Evolutionary conservation across 192 early-diverging fungal species (phyloP).

Genomic region (Entomortierella chlamydospora): DNA sequence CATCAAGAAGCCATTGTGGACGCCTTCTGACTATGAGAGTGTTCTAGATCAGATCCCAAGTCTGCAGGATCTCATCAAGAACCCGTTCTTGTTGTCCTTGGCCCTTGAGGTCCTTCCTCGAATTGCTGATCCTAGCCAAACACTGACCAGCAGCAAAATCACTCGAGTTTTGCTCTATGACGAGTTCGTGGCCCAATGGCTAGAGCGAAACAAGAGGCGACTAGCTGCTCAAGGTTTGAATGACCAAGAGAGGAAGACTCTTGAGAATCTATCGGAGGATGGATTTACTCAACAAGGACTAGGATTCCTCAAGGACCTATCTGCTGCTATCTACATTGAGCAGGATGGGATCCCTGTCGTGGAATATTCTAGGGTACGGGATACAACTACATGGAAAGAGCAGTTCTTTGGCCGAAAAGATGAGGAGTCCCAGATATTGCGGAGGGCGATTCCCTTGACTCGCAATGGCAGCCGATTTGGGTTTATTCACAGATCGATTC

Average conservation of each 20-base stretch:
- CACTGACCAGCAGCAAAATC: neutral
- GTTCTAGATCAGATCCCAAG: neutral
- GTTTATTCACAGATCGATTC: neutral
- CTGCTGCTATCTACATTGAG: neutral
- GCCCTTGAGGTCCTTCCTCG: neutral
- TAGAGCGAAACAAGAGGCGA: neutral
- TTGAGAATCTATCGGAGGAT: neutral
- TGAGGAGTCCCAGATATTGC: too few relatives aligned
- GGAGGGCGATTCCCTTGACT: neutral
- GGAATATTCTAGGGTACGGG: neutral
- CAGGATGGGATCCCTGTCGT: neutral
- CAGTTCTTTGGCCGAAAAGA: too few relatives aligned
- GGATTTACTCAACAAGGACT: neutral
- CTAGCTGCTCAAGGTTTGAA: neutral
- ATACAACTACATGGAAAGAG: neutral
- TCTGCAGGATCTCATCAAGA: neutral
- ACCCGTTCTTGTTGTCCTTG: slow-evolving; percentile 5
- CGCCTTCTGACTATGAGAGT: neutral
- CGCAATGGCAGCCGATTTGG: neutral
- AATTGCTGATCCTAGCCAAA: neutral
- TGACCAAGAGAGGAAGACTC: neutral
- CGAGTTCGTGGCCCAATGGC: slow-evolving; percentile 1
- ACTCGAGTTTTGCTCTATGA: slow-evolving; percentile 2
- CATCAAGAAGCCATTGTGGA: neutral
- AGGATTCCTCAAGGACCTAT: neutral